Evolutionary conservation across 495 filamentous ascomycete genomes (phyloP).

Genomic region (Penicillium maclennaniae): DNA sequence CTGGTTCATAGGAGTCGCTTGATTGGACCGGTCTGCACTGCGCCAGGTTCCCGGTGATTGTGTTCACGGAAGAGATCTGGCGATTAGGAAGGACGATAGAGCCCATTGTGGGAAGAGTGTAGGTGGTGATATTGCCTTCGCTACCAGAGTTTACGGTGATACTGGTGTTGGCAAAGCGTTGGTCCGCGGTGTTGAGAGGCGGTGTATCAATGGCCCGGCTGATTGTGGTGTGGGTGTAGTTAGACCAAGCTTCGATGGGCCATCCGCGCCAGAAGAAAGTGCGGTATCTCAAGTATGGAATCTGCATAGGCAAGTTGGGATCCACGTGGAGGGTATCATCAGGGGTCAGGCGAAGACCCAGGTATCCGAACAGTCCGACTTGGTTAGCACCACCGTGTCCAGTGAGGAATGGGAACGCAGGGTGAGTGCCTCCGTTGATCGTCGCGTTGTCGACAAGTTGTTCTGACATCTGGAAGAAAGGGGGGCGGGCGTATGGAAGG

Average conservation of each 20-base stretch:
- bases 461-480: conserved; percentile 59
- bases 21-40: conserved; percentile 62
- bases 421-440: conserved; percentile 63
- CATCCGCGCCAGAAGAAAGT: conserved; percentile 69
- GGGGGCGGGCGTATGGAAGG: conserved; percentile 47
- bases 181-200: conserved; percentile 40
- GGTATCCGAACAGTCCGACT: conserved; percentile 57
- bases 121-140: conserved; percentile 32
- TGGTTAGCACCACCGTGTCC: conserved; percentile 63
- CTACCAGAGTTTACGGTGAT: conserved; percentile 52
- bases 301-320: conserved; percentile 59
- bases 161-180: conserved; percentile 42
- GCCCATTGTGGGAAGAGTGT: conserved; percentile 48
- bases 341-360: conserved; percentile 53
- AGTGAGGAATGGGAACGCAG: conserved; percentile 65
- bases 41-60: conserved; percentile 56
- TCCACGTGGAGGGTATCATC: conserved; percentile 53
- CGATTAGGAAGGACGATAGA: conserved; percentile 60
- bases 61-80: conserved; percentile 40
- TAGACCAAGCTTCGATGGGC: conserved; percentile 58
- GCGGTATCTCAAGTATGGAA: conserved; percentile 57
- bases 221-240: conserved; percentile 63
- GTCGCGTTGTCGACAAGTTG: conserved; percentile 63
- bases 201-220: conserved; percentile 36
- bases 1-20: conserved; percentile 48